Base-by-base conservation (phyloP, 805 yeast genomes). In the Kodamaea laetipori region DNA sequence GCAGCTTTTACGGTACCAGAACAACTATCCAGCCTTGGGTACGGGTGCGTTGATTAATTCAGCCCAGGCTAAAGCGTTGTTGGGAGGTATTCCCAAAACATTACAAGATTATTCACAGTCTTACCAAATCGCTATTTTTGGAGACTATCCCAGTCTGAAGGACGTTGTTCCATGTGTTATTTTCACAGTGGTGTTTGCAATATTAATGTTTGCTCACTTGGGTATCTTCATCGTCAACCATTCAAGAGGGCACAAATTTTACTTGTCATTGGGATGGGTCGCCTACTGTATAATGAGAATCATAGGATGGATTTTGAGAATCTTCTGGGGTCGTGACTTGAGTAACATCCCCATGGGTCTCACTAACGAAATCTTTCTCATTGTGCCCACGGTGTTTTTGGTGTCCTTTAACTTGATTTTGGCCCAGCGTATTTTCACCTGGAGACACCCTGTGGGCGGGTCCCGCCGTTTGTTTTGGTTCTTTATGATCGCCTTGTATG, bases 381-480 rank as follows among this genome's bases (percentile, higher is more conserved):
- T 80, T 50, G 64, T 81, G 7, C 81, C 89, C 3, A 73, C 80
- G 12, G 76, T 82, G n/a, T 56, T 80, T 19, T 57, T 84, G 34
- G 78, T 80, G 24, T 73, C 84, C 3, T 70, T 80, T 54, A 82
- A 81, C 56, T 69, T 83, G 60, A 75, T 83, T 16, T 63, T 85
- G 41, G 87, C 87, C 3, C 90, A 84, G 58, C 76, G 92, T 58
- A 66, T 84, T 16, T 82, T 83, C 62, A 82, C 88, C 4, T 83
- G 89, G 86, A 71, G 83, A 58, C 90, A 85, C 57, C 90, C 92
- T 6, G 81, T 78, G 40, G 74, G 81, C 8, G 90, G 90, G 30
- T 71, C 78, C 15, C 60, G 74, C 33, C 66, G 60, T 44, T 46
- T 67, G 26, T 79, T 84, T 53, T 77, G 82, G 77, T 47, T 47